Evolutionary conservation across 2,329 filamentous ascomycete genomes (phyloP), one percentile per base, ranked within the genome.

Genomic region (Aspergillus sp.): DNA sequence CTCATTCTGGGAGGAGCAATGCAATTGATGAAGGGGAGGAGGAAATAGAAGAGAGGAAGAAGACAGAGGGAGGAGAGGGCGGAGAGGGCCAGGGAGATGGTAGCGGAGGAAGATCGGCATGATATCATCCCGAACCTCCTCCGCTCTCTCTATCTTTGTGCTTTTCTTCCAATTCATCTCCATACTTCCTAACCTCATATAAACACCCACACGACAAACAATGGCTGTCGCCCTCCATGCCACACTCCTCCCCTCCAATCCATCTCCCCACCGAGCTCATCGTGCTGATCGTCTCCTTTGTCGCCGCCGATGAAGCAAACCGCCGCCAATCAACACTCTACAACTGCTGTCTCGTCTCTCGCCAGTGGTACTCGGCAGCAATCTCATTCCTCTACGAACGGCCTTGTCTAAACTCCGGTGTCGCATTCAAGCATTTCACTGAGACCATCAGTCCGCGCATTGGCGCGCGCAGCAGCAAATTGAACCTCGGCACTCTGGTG

Each of bases 251-350:
- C 20, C 56, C 59, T 20, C 38, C 38, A 45, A 57, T 63, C 22
- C 73, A 80, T 59, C 74, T 84, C 3, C 81, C 82, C 4, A 74
- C 78, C 52, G 82, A 84, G 63, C 70, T 84, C 22, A 56, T 84
- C 43, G 65, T 80, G 17, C 68, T 78, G 22, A 77, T 84, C 49
- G 60, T 82, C 30, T 65, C 67, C 42, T 74, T 75, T 56, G 55
- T 81, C 44, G 65, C 67, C n/a, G 60, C 53, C 6, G 60, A 65
- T 57, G 56, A 59, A 19, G 38, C 45, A 20, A 2, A 8, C 55
- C 64, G 64, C 38, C 69, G 73, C 3, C 82, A 85, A 64, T 45
- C 55, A 7, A 72, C 73, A 2, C 69, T 86, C 14, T 72, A 76
- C 49, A 72, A 74, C 3, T 82, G 80, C 63, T 81, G 79, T 59